Conservation (phyloP, 345 rosid genomes). For the Nasturtium officinale region DNA sequence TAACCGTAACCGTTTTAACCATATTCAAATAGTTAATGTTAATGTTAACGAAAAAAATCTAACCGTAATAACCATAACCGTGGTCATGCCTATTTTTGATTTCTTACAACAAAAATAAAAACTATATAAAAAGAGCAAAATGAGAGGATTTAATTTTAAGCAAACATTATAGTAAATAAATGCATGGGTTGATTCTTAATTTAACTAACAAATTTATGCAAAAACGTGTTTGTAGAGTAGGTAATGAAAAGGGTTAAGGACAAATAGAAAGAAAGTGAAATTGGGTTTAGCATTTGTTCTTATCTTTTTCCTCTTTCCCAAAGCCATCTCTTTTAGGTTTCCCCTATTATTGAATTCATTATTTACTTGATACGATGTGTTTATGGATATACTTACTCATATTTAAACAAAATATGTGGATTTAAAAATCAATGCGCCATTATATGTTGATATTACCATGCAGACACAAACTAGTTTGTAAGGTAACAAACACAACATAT, state of each 20-base stretch:
- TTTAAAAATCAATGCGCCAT: too few relatives aligned
- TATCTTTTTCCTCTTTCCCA: conserved; percentile 16
- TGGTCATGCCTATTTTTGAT: too few relatives aligned
- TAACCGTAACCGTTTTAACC: too few relatives aligned
- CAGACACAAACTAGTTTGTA: too few relatives aligned
- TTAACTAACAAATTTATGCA: background rate
- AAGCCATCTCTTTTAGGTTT: background rate
- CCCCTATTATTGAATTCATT: background rate
- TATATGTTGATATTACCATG: too few relatives aligned
- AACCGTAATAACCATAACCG: too few relatives aligned
- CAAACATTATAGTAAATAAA: background rate
- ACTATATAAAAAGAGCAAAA: background rate
- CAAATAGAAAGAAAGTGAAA: conserved; percentile 4
- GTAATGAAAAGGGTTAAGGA: background rate
- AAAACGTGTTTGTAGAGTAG: conserved; percentile 7
- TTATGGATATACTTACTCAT: background rate
- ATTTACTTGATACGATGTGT: background rate
- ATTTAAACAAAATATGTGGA: too few relatives aligned
- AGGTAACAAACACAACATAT: background rate
- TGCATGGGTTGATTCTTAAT: background rate
- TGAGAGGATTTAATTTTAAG: background rate
- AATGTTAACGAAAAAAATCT: too few relatives aligned
- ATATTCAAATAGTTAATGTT: too few relatives aligned
- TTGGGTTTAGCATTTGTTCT: conserved; percentile 39
- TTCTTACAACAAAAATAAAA: too few relatives aligned